Evolutionary conservation across 2,329 filamentous ascomycete species (phyloP), one percentile per base, ranked within the genome.

Genomic region (Ophiostoma sp.): DNA sequence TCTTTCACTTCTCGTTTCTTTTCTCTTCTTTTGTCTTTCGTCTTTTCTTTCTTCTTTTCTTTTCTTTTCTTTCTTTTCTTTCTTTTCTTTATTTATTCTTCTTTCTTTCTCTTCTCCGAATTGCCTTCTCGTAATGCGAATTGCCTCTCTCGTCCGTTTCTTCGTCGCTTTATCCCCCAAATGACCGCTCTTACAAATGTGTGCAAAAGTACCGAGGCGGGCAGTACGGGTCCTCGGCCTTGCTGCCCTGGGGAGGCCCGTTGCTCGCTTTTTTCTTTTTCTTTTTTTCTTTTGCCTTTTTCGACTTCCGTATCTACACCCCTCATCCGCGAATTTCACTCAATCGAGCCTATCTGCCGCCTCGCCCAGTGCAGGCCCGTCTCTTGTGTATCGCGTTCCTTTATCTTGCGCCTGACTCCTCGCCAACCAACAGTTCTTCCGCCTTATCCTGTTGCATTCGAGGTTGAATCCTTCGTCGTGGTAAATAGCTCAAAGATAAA

Each of bases 401-500:
- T 23, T 57, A 23, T 57, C 52, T 57, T 48, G 15, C 6, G 44
- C 2, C 17, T 20, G 0, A 10, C 3, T 39, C 13, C 10, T 7
- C 44, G 17, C 52, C 52, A 57, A 57, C 52, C 23, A 23, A 15
- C 52, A 23, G 11, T 4, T 57, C 23, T 57, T 48, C 44, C 44
- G 44, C 44, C 52, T 62, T 62, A 33, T 62, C 27, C 57, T 33
- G 57, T 33, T 35, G 57, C 57, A 62, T 62, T n/a, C 6, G n/a
- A n/a, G 2, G 15, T 31, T 36, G 41, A 69, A 62, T 13, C 57
- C 57, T 62, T 15, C 27, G 35, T 35, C 57, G 17, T 33, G 57
- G 27, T 57, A 62, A 33, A 62, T 62, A 62, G 27, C 57, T 62
- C 57, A 62, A 62, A 33, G 57, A 62, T 62, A 62, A 62, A 62